Evolutionary conservation across 2,329 filamentous ascomycete species (phyloP).

Genomic region (Magnaporthales sp.): DNA sequence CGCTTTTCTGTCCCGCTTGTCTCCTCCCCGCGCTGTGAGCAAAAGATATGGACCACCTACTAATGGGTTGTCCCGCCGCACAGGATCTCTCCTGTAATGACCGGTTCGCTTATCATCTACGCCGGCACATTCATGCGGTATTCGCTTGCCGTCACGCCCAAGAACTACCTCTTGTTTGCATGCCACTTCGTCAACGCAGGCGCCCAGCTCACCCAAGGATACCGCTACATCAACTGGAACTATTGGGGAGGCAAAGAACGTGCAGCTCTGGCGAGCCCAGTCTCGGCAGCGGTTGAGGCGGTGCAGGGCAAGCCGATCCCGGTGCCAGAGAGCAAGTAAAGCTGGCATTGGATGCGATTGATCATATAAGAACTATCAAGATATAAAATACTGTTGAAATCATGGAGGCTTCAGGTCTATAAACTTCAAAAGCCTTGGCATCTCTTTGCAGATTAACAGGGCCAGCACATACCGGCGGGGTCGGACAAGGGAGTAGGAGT

Average conservation of each 20-base stretch:
- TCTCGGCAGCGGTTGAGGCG: constrained; percentile 27
- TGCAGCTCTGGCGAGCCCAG: constrained; percentile 30
- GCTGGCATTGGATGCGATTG: neutral
- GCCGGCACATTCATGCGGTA: constrained; percentile 68
- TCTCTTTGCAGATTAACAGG: neutral
- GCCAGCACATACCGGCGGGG: neutral
- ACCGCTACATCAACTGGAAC: constrained; percentile 58
- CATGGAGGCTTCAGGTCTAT: neutral
- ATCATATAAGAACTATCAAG: neutral
- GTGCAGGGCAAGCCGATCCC: constrained; percentile 20
- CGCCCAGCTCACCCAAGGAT: constrained; percentile 60
- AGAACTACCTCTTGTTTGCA: constrained; percentile 62
- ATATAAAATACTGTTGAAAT: neutral
- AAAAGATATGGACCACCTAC: neutral
- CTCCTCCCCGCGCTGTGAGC: neutral
- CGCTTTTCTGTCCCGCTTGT: neutral
- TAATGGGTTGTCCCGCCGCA: neutral
- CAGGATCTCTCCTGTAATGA: constrained; percentile 66
- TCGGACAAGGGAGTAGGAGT: neutral
- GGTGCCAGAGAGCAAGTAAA: constrained; percentile 29
- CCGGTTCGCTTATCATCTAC: constrained; percentile 56
- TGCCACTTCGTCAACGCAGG: constrained; percentile 65
- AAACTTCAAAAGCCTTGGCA: neutral
- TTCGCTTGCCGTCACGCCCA: constrained; percentile 55
- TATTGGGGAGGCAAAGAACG: constrained; percentile 52